These are phyloP conservation scores for Aspergillus sclerotioniger DNA, from an alignment of 495 filamentous ascomycete species.

Conservation along the genomic window DNA sequence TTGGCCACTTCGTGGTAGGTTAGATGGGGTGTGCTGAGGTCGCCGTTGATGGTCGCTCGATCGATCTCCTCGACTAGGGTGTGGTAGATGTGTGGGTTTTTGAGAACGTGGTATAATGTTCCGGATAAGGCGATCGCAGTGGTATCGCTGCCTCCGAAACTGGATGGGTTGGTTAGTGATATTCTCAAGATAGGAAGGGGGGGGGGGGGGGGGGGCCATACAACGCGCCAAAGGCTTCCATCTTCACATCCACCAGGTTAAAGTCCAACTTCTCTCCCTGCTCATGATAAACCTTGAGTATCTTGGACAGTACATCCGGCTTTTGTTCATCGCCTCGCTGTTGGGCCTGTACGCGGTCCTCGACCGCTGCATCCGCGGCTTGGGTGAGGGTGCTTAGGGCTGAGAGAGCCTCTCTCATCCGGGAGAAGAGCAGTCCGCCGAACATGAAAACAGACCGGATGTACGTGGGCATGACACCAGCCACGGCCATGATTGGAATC, in stretches of 20 bases:
- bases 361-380: conserved; percentile 17
- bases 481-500: conserved; percentile 25
- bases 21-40: conserved; percentile 11
- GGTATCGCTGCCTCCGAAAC: conserved; percentile 49
- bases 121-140: conserved; percentile 47
- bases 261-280: conserved; percentile 18
- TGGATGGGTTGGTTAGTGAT: neutral
- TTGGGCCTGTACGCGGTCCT: conserved; percentile 6
- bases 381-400: conserved; percentile 17
- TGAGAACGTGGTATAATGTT: conserved; percentile 52
- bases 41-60: conserved; percentile 18
- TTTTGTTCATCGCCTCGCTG: conserved; percentile 2
- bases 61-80: conserved; percentile 55
- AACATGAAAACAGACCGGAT: conserved; percentile 21
- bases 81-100: conserved; percentile 41
- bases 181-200: neutral
- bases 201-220: too few relatives aligned
- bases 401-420: conserved; percentile 14
- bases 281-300: conserved; percentile 13
- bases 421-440: conserved; percentile 11
- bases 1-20: conserved; percentile 30
- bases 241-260: conserved; percentile 22
- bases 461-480: conserved; percentile 25
- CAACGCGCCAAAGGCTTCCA: conserved; percentile 20
- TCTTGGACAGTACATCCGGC: conserved; percentile 20